A percentile compares a stretch with the other conserved stretches of the same genome.
Evolutionary conservation across 2,329 filamentous ascomycete species (phyloP).

Genomic region (Trichoderma guizhouense): DNA sequence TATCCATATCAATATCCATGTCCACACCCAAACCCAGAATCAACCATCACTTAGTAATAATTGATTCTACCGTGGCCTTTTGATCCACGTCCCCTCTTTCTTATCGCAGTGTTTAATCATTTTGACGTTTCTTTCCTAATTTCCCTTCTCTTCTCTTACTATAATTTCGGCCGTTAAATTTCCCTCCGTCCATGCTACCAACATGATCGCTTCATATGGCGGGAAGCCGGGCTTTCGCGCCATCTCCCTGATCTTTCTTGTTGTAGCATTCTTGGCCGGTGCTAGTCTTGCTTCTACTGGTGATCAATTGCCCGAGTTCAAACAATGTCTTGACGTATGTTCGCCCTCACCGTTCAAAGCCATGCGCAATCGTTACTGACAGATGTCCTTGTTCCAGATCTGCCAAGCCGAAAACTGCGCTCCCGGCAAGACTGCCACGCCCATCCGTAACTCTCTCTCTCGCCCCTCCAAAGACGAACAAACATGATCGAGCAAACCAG

Average conservation of each 20-base stretch:
- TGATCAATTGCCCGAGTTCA: conserved; percentile 83
- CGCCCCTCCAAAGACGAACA: neutral
- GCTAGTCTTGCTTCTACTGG: conserved; percentile 70
- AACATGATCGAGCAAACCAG: neutral
- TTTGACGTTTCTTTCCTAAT: neutral
- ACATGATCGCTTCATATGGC: conserved; percentile 31
- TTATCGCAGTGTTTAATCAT: neutral
- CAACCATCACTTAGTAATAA: neutral
- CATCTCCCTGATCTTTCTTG: conserved; percentile 33
- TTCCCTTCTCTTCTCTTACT: neutral
- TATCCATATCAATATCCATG: neutral
- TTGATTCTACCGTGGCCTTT: conserved; percentile 9
- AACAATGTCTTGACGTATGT: conserved; percentile 74
- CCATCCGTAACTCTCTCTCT: conserved; percentile 55
- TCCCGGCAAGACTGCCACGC: conserved; percentile 52
- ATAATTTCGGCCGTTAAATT: neutral
- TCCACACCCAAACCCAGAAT: neutral
- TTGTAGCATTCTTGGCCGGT: conserved; percentile 39
- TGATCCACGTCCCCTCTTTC: conserved; percentile 14
- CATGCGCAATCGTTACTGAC: conserved; percentile 19
- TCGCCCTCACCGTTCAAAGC: neutral
- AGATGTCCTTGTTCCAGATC: conserved; percentile 51
- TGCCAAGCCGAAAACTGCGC: conserved; percentile 80
- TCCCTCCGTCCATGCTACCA: conserved; percentile 27
- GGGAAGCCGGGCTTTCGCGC: conserved; percentile 33